A percentile compares a stretch with the other conserved stretches of the same genome.
phyloP scores from a whole-genome alignment of 2,329 filamentous ascomycete genomes.

The Aspergillus sp. region DNA sequence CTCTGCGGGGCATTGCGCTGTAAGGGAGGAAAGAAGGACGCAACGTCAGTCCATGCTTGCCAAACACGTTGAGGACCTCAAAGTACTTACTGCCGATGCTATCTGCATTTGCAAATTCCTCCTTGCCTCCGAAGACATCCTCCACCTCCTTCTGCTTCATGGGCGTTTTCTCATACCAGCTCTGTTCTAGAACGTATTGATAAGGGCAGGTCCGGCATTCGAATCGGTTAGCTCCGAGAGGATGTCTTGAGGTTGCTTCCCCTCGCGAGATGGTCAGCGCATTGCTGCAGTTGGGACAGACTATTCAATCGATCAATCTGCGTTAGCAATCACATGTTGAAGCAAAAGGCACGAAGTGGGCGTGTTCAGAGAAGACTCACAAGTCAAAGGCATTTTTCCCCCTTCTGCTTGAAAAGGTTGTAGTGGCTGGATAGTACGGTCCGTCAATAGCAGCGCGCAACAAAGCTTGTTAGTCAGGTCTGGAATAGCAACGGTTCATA shows the following conservation, averaged over 20 bases:
- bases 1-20: slow-evolving; percentile 78
- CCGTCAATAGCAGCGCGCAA: slow-evolving; percentile 2
- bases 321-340: slow-evolving; percentile 17
- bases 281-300: slow-evolving; percentile 53
- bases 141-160: slow-evolving; percentile 87
- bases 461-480: neutral
- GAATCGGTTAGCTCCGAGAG: slow-evolving; percentile 68
- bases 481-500: neutral
- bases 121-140: slow-evolving; percentile 83
- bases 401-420: neutral
- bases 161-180: slow-evolving; percentile 75
- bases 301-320: slow-evolving; percentile 24
- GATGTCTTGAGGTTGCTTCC: slow-evolving; percentile 37
- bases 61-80: neutral
- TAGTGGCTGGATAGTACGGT: neutral
- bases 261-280: slow-evolving; percentile 47
- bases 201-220: slow-evolving; percentile 96
- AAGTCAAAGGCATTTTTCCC: slow-evolving; percentile 39
- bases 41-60: slow-evolving; percentile 9
- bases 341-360: neutral
- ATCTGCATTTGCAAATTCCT: slow-evolving; percentile 88
- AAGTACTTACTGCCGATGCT: slow-evolving; percentile 62
- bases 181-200: slow-evolving; percentile 75
- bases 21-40: slow-evolving; percentile 9
- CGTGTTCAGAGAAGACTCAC: slow-evolving; percentile 24